Evolutionary conservation across 768 basidiomycete species (phyloP), one percentile per base, ranked within the genome.

Genomic region (Amanita subjunquillea): DNA sequence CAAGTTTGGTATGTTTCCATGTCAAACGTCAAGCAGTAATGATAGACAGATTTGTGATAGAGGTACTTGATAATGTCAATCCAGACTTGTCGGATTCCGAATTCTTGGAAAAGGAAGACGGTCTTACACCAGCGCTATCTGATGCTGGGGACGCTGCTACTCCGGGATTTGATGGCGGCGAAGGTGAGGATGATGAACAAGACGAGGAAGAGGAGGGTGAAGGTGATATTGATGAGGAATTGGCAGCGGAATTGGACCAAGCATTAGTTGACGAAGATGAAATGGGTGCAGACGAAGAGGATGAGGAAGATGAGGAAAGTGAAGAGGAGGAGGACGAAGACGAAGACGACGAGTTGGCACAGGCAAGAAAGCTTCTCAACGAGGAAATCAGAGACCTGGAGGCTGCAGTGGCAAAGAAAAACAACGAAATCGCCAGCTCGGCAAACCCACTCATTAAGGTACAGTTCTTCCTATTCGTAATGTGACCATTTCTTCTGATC

Each of bases 321-420:
- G 83, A 83, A 3, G 85, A 83, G 2, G 85, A 85, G 0, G 82
- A 85, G 0, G 86, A 87, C 10, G 87, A 90, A 2, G 88, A 90
- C 17, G 89, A 89, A 2, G 88, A 90, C 45, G 89, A 90, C 47
- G 89, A 90, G 43, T 82, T 81, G 30, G 77, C 74, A 2, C 89
- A 91, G 63, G 81, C 84, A 34, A 80, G 82, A 63, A 87, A 86
- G 58, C 64, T 94, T 37, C 66, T 95, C 56, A 88, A 84, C 58
- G 93, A 93, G 61, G 92, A 95, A 66, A 91, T 94, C 47, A 73
- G 82, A 44, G 92, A 95, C 64, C 68, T 96, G 57, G 88, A 95
- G 65, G 83, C 83, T 45, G 93, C 91, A 2, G 87, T 94, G 10
- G 74, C 80, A 40, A 88, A 89, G 77, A 95, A 94, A 70, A 77